Evolutionary conservation across 2,329 filamentous ascomycete species (phyloP).

Genomic region (Thyridium curvatum): DNA sequence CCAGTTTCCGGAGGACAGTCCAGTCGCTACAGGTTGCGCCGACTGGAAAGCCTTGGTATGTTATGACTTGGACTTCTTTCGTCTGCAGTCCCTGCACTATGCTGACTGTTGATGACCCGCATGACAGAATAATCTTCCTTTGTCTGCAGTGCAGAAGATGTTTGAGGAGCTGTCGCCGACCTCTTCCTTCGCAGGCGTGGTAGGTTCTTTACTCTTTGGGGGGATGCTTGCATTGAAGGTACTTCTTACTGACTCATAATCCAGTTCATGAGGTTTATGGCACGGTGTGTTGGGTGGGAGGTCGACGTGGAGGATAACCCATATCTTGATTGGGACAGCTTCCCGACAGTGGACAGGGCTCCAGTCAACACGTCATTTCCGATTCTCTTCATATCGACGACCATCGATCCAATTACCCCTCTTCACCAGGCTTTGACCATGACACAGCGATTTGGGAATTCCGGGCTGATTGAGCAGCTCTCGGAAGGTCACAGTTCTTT

Average conservation of each 20-base stretch:
- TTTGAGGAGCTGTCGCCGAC: conserved; percentile 20
- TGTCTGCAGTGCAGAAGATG: conserved; percentile 16
- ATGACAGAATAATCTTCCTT: conserved; percentile 20
- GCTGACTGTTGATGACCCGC: neutral
- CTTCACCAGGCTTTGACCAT: conserved; percentile 36
- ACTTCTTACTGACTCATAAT: neutral
- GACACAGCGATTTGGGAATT: conserved; percentile 26
- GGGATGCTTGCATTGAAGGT: conserved; percentile 7
- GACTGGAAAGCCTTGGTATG: conserved; percentile 20
- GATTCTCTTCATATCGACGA: conserved; percentile 50
- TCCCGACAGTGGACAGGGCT: conserved; percentile 18
- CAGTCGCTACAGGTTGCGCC: conserved; percentile 19
- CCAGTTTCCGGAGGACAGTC: conserved; percentile 6
- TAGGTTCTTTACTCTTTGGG: conserved; percentile 13
- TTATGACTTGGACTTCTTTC: neutral
- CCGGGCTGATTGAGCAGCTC: conserved; percentile 29
- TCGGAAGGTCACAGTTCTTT: conserved; percentile 27
- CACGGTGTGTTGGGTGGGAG: neutral
- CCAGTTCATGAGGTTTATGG: neutral
- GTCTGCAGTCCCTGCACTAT: neutral
- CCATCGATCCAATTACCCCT: conserved; percentile 54
- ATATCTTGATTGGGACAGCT: conserved; percentile 19
- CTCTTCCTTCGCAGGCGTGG: conserved; percentile 28
- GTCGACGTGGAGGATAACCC: neutral
- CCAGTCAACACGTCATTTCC: conserved; percentile 41